Conservation (phyloP, 768 basidiomycete genomes). For the Suillus ampliporus region DNA sequence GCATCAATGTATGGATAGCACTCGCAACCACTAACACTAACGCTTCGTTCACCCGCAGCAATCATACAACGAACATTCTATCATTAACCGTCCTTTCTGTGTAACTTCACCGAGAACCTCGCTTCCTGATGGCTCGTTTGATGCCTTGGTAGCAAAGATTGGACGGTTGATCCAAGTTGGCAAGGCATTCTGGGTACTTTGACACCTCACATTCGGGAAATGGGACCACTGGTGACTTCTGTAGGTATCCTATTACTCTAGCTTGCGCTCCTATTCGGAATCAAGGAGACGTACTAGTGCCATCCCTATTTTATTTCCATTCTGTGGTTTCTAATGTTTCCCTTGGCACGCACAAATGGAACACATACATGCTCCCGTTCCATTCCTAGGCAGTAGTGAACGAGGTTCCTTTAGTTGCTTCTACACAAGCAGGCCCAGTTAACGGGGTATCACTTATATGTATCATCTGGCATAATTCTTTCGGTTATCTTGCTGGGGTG, state of each 20-base stretch:
- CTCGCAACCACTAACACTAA: slow-evolving; percentile 25
- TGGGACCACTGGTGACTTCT: neutral
- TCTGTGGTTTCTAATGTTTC: too few species aligned
- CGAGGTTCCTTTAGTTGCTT: too few species aligned
- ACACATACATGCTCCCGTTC: too few species aligned
- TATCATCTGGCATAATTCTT: too few species aligned
- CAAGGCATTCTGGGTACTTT: slow-evolving; percentile 40
- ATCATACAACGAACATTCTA: slow-evolving; percentile 33
- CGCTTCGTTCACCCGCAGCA: slow-evolving; percentile 26
- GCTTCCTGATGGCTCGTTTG: slow-evolving; percentile 42
- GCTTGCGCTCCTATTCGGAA: slow-evolving; percentile 39
- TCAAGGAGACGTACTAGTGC: slow-evolving; percentile 45
- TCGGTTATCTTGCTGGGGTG: too few species aligned
- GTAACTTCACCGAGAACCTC: slow-evolving; percentile 46
- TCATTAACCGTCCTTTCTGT: slow-evolving; percentile 36
- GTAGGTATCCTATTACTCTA: slow-evolving; percentile 33
- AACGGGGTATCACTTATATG: too few species aligned
- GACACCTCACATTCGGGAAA: neutral
- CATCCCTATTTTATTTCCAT: too few species aligned
- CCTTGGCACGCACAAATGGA: too few species aligned
- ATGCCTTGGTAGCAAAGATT: slow-evolving; percentile 35
- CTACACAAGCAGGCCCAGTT: too few species aligned
- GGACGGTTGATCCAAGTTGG: slow-evolving; percentile 25
- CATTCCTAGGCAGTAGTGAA: too few species aligned
- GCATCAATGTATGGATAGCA: too few species aligned